Conservation (phyloP, 164 flowering plant genomes). For the Magnolia changhungtana region DNA sequence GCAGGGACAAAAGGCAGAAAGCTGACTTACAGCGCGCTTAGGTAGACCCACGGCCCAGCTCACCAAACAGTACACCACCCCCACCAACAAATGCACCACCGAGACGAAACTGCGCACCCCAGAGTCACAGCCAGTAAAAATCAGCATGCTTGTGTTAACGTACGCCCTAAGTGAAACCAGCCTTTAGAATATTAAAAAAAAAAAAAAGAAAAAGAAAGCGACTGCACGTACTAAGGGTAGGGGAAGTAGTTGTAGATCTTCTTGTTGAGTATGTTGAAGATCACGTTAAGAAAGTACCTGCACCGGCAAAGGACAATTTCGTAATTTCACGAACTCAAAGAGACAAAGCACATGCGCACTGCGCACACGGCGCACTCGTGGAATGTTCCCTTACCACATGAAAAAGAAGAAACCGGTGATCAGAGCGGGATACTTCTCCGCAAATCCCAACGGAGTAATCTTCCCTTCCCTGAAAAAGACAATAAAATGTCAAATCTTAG, state of each 20-base stretch:
- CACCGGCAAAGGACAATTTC: background rate
- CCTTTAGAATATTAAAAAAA: background rate
- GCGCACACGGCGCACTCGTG: background rate
- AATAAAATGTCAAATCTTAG: conserved; percentile 18
- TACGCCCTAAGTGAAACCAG: background rate
- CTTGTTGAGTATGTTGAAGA: conserved; percentile 97
- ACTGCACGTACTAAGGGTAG: conserved; percentile 77
- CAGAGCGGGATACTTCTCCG: conserved; percentile 67
- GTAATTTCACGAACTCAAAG: background rate
- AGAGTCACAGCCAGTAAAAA: background rate
- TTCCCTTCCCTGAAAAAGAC: conserved; percentile 48
- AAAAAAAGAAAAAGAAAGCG: background rate
- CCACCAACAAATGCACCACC: conserved; percentile 79
- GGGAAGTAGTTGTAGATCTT: conserved; percentile 98
- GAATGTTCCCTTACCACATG: conserved; percentile 64
- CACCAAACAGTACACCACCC: conserved; percentile 78
- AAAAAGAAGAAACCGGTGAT: conserved; percentile 96
- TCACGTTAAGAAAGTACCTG: conserved; percentile 96
- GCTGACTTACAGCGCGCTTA: conserved; percentile 86
- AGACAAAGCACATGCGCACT: background rate
- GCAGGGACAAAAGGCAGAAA: background rate
- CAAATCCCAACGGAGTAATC: conserved; percentile 57
- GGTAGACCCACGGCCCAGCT: conserved; percentile 98
- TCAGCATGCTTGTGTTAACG: conserved; percentile 1
- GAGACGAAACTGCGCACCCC: conserved; percentile 74